Evolutionary conservation across 2,329 filamentous ascomycete genomes (phyloP).

Genomic region (Hirsutella rhossiliensis): DNA sequence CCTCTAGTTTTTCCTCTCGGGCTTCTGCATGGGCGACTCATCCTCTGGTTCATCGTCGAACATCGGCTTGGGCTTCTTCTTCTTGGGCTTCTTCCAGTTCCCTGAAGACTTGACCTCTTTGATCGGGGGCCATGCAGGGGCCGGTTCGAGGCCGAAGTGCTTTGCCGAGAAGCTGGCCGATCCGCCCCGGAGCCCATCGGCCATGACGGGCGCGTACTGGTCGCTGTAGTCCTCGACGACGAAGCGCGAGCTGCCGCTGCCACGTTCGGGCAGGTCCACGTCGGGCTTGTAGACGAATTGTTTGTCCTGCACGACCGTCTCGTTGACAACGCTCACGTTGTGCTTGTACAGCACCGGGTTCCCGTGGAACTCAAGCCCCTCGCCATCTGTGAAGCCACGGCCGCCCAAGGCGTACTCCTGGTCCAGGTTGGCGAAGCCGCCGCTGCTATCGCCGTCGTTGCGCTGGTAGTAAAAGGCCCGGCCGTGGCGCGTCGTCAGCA

Average conservation of each 20-base stretch:
- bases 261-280: neutral
- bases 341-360: conserved; percentile 41
- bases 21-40: no score
- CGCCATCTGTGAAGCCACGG: conserved; percentile 2
- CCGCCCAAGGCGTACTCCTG: conserved; percentile 46
- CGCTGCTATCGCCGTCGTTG: conserved; percentile 29
- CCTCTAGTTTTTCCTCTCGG: no score
- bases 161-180: neutral
- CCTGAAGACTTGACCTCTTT: neutral
- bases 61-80: neutral
- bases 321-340: conserved; percentile 42
- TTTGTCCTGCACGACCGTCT: conserved; percentile 35
- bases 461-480: conserved; percentile 40
- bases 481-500: conserved; percentile 44
- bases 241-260: neutral
- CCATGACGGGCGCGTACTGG: neutral
- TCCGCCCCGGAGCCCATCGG: neutral
- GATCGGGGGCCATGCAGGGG: no score
- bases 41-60: no score
- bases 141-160: neutral
- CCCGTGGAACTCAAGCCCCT: conserved; percentile 7
- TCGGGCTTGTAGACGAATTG: conserved; percentile 12
- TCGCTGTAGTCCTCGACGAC: neutral
- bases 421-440: conserved; percentile 40
- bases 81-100: neutral